Evolutionary conservation across 257 asterid genomes (phyloP), one percentile per base, ranked within the genome.

Genomic region (Vinca minor): DNA sequence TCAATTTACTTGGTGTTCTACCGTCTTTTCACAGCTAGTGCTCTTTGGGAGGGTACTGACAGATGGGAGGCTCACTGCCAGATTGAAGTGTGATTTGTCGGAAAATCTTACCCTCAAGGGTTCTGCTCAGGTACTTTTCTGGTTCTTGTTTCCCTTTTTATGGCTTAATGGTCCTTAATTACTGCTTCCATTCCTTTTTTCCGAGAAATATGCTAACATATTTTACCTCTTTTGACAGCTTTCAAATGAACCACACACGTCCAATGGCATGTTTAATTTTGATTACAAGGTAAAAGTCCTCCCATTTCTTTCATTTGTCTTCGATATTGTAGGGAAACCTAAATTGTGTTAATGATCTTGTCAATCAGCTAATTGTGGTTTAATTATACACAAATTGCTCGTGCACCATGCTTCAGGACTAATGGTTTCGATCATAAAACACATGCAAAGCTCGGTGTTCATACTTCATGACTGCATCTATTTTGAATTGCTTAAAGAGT

Each of bases 31-130:
- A 64, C 96, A 93, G 99, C 66, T 87, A 69, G 84, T 93, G 95
- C 97, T 93, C 70, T 65, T 93, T 41, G 99, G 99, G 71, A 82
- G 99, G 71, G 73, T 93, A 21, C 32, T 81, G 83, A 93, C 94
- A 15, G 99, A 93, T 68, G 99, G 99, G 66, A 89, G 97, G 75
- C 74, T 93, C 67, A 87, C 69, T 80, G 99, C 99, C 34, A 85
- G 99, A 75, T 42, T 90, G 75, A 93, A 90, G 89, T 83, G 92
- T 64, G 99, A 93, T 78, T 77, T 93, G 67, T 63, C 94, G 20
- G 99, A 93, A 63, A 87, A 90, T 71, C 95, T 93, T 70, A 48
- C 87, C 59, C 77, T 90, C 73, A 93, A 90, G 81, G 97, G 83
- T 63, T 82, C 84, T 65, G 97, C 93, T 75, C 99, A 87, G 72